Percentiles rank a stretch among this genome's conserved stretches.
Conservation (phyloP, 306 rosid species). For the Begonia peltatifolia region DNA sequence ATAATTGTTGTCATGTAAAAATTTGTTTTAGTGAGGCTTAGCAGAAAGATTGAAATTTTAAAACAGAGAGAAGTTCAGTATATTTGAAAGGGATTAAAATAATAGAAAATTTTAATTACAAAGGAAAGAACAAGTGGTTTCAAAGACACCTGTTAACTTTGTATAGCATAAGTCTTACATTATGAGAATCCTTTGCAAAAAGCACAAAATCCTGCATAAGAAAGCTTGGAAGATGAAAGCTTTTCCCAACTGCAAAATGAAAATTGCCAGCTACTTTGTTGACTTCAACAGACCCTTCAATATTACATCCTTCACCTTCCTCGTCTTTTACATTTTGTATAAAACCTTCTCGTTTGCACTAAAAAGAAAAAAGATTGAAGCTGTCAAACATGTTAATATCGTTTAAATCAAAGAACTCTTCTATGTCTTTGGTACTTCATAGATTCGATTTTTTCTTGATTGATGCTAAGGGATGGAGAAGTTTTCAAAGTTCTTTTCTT, state of each 20-base stretch:
- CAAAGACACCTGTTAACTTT: too few species aligned
- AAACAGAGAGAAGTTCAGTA: conserved; percentile 2
- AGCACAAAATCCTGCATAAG: conserved; percentile 37
- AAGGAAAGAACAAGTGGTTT: too few species aligned
- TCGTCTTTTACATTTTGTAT: conserved; percentile 66
- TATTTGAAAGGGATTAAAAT: background rate
- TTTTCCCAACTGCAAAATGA: conserved; percentile 67
- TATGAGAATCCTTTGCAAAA: conserved; percentile 34
- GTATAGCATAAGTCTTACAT: conserved; percentile 32
- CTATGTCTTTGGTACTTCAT: too few species aligned
- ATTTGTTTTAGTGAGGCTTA: too few species aligned
- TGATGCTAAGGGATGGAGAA: too few species aligned
- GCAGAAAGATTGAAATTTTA: conserved; percentile 3
- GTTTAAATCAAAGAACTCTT: too few species aligned
- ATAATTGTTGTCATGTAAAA: conserved; percentile 15
- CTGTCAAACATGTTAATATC: too few species aligned
- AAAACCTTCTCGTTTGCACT: conserved; percentile 91
- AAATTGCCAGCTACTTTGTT: conserved; percentile 88
- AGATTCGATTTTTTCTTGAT: too few species aligned
- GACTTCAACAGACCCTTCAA: conserved; percentile 78
- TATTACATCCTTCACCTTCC: conserved; percentile 92
- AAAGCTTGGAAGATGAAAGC: conserved; percentile 62
- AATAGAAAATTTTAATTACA: too few species aligned
- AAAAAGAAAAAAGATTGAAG: conserved; percentile 10
- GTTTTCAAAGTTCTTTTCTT: too few species aligned